These are phyloP conservation scores for Erigeron philadelphicus DNA, from an alignment of 140 eudicot species.

Conservation along the genomic window DNA sequence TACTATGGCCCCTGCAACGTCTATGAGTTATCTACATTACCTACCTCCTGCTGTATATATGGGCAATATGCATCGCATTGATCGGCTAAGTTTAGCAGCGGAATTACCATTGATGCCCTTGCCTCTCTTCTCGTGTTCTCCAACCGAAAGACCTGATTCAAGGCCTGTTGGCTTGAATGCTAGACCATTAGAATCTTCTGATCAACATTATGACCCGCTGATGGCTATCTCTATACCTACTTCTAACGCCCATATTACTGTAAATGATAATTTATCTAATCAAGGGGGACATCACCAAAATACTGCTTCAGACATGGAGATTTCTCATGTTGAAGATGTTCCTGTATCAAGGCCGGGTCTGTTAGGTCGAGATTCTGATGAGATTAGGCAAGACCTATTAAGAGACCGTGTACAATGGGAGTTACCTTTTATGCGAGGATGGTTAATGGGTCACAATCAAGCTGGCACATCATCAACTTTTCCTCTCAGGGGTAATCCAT, in stretches of 20 bases:
- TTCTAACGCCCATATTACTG: conserved; percentile 10
- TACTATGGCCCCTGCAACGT: conserved; percentile 71
- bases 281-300: conserved; percentile 9
- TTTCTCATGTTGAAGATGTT: conserved; percentile 23
- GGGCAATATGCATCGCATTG: conserved; percentile 55
- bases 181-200: conserved; percentile 45
- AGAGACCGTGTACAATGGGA: conserved; percentile 81
- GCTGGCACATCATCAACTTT: conserved; percentile 49
- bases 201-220: conserved; percentile 28
- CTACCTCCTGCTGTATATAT: conserved; percentile 87
- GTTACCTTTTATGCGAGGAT: conserved; percentile 84
- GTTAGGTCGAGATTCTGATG: conserved; percentile 16
- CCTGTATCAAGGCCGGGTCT: conserved; percentile 19
- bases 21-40: conserved; percentile 62
- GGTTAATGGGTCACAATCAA: conserved; percentile 92
- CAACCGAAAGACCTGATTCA: conserved; percentile 39
- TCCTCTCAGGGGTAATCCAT: conserved; percentile 40
- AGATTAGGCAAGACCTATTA: conserved; percentile 28
- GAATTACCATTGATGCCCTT: conserved; percentile 69
- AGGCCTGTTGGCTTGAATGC: conserved; percentile 25
- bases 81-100: conserved; percentile 51
- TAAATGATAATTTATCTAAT: conserved; percentile 26
- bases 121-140: conserved; percentile 55
- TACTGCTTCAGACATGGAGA: conserved; percentile 35
- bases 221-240: conserved; percentile 26